These are phyloP conservation scores for Fusarium sp. DNA, from an alignment of 2,329 filamentous ascomycete species.

Conservation along the genomic window DNA sequence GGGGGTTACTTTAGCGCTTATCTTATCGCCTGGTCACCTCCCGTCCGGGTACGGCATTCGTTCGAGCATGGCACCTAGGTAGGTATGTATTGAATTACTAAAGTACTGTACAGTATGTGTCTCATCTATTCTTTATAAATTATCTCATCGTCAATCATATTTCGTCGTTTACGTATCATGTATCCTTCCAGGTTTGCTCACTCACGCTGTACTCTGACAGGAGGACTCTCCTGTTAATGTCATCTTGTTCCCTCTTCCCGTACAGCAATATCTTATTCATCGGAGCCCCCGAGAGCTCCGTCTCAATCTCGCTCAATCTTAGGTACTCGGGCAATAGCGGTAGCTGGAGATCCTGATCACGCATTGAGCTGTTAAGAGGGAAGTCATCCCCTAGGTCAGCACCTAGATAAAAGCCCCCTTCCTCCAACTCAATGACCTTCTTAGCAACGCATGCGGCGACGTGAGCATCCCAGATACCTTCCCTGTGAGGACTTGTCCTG, in stretches of 20 bases:
- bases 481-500: constrained; percentile 46
- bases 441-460: constrained; percentile 48
- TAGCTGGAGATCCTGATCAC: constrained; percentile 13
- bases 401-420: constrained; percentile 40
- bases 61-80: not conserved
- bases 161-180: not conserved
- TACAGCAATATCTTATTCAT: constrained; percentile 36
- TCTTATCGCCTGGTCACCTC: constrained; percentile 20
- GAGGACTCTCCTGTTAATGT: constrained; percentile 15
- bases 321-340: constrained; percentile 25
- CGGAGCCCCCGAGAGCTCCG: constrained; percentile 34
- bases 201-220: constrained; percentile 32
- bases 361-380: constrained; percentile 11
- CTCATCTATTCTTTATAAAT: not conserved
- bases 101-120: not conserved
- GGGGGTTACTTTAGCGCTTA: constrained; percentile 17
- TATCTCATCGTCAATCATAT: not conserved
- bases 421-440: constrained; percentile 55
- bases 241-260: constrained; percentile 23
- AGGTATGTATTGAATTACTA: not conserved
- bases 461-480: constrained; percentile 56
- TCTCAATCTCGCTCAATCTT: constrained; percentile 35
- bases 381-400: constrained; percentile 26
- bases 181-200: constrained; percentile 23
- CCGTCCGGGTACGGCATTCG: not conserved